Base-by-base conservation (phyloP, 257 asterid species). In the Scutellaria minor region DNA sequence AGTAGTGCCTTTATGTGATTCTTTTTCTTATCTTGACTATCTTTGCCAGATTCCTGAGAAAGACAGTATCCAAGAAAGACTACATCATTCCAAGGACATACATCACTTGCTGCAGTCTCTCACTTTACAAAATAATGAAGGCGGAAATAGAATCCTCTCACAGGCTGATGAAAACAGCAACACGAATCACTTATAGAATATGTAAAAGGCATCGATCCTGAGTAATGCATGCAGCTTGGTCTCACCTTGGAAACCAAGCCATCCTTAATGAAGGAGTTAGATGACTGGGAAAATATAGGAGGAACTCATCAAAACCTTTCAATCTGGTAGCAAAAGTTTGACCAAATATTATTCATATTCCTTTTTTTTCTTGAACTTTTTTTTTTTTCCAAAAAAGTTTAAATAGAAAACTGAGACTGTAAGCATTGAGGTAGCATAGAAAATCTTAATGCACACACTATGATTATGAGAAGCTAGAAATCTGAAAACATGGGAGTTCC, bases 1-100 rank as follows among this genome's bases (percentile, higher is more conserved):
- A 95, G 86, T 58, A 95, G 83, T 53, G 82, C 89, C 83, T 88
- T 92, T 79, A 95, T 92, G 81, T 82, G 89, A 76, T 84, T 87
- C 90, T 92, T 95, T 81, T 88, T 95, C 85, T 95, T 95, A 66
- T 86, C 96, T 79, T 88, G 96, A 78, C 98, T 86, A 78, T 90
- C 96, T 82, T 88, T 92, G 41, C 99, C 98, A 80, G 96, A 95
- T 86, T 95, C 99, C 97, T 95, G 76, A 7, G 39, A 61, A 63
- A 58, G 77, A 75, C 61, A 62, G 37, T 66, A 71, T 42, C 20
- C 66, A 72, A 20, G 66, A 74, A 51, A 59, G 27, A 68, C 44
- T 67, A 67, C 59, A 45, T 58, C 58, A 37, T 48, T 8, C 72
- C 55, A 59, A 57, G 20, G 44, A 60, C 44, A 42, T 22, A 5